These are phyloP conservation scores for Paraconiothyrium sp. DNA, from an alignment of 2,329 filamentous ascomycete species.

Conservation along the genomic window DNA sequence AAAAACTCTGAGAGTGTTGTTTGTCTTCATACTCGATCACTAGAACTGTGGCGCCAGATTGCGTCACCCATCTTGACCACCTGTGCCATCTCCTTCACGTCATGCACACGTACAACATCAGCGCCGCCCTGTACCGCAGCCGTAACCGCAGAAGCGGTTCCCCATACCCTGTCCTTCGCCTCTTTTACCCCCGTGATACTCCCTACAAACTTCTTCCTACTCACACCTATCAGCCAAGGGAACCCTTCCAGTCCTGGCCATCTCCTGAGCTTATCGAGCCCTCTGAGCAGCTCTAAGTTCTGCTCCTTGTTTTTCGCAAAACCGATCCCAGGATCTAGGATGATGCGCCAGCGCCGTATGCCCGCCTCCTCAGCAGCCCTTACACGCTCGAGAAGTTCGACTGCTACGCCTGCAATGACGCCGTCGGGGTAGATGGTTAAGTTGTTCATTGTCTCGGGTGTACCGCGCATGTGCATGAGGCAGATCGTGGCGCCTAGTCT, in stretches of 20 bases:
- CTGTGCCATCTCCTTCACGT: constrained; percentile 84
- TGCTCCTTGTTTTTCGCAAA: constrained; percentile 87
- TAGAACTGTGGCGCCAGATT: constrained; percentile 70
- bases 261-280: constrained; percentile 66
- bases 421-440: constrained; percentile 72
- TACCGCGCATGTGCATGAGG: constrained; percentile 95
- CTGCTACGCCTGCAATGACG: constrained; percentile 70
- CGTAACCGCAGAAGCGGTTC: constrained; percentile 87
- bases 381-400: constrained; percentile 76
- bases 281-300: constrained; percentile 81
- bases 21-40: not conserved
- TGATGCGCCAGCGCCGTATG: constrained; percentile 89
- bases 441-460: constrained; percentile 80
- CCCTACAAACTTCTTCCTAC: constrained; percentile 90
- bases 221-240: constrained; percentile 90
- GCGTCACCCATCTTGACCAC: constrained; percentile 90
- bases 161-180: constrained; percentile 77
- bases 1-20: not conserved
- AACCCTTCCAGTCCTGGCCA: constrained; percentile 68
- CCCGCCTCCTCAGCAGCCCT: constrained; percentile 81
- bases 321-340: constrained; percentile 91
- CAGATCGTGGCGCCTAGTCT: constrained; percentile 79
- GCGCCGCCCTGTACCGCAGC: constrained; percentile 87
- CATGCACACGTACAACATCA: constrained; percentile 92
- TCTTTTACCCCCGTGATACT: constrained; percentile 78